These are phyloP conservation scores for Botrytis paeoniae DNA, from an alignment of 2,329 filamentous ascomycete species.

Conservation along the genomic window DNA sequence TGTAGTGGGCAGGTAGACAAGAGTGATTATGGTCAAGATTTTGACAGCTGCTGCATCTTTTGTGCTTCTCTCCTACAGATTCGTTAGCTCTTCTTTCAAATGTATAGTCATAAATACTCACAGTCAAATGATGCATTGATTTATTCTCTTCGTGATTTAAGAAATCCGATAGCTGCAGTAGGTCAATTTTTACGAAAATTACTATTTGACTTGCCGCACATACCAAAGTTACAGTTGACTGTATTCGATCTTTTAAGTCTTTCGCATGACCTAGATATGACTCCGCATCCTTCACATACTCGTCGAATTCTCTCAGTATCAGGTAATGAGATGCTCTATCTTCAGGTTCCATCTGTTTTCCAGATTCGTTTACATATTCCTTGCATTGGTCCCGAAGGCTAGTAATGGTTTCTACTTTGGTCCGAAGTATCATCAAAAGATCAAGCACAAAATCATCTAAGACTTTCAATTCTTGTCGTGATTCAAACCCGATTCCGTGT, in stretches of 20 bases:
- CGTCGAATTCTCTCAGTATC: constrained; percentile 24
- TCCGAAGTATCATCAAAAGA: constrained; percentile 25
- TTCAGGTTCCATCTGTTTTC: not conserved
- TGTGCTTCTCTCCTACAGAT: constrained; percentile 25
- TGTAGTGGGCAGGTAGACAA: constrained; percentile 30
- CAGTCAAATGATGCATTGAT: constrained; percentile 27
- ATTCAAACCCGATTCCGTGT: constrained; percentile 25
- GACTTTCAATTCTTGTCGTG: constrained; percentile 28
- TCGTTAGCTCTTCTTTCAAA: not conserved
- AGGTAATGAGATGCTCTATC: constrained; percentile 5
- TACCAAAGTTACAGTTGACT: constrained; percentile 27
- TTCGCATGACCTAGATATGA: constrained; percentile 22
- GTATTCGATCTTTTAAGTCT: constrained; percentile 21
- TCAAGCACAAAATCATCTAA: constrained; percentile 29
- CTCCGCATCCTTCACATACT: constrained; percentile 23
- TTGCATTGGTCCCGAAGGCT: constrained; percentile 17
- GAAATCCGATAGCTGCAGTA: not conserved
- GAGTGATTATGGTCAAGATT: constrained; percentile 31
- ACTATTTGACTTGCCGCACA: not conserved
- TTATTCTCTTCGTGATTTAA: constrained; percentile 23
- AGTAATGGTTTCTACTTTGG: constrained; percentile 21
- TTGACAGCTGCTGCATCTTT: constrained; percentile 33
- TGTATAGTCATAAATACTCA: not conserved
- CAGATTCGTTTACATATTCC: not conserved
- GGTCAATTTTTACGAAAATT: not conserved